Percentiles rank a stretch among this genome's conserved stretches.
Evolutionary conservation across 306 rosid genomes (phyloP).

Genomic region (Rubus parviflorus): DNA sequence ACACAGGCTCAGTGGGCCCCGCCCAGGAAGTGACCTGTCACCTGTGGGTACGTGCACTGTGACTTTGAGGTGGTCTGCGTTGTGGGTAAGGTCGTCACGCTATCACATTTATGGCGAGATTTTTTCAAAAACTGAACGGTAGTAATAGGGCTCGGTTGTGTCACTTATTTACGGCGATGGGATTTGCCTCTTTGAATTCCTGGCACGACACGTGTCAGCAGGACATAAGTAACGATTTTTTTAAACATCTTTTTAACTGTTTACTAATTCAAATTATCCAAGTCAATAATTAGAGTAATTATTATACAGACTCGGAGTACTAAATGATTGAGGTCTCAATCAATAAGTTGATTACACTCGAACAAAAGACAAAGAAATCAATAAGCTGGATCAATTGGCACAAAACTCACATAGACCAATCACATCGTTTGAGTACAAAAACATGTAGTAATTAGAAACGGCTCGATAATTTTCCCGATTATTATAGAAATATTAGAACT

Average conservation of each 20-base stretch:
- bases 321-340: too few relatives aligned
- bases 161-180: not conserved
- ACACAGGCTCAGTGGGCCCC: not conserved
- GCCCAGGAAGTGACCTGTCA: not conserved
- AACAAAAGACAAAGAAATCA: too few relatives aligned
- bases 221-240: not conserved
- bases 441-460: too few relatives aligned
- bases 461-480: too few relatives aligned
- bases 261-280: too few relatives aligned
- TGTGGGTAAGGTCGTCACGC: constrained; percentile 29
- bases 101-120: constrained; percentile 41
- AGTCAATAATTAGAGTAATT: not conserved
- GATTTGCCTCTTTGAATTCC: not conserved
- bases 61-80: not conserved
- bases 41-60: not conserved
- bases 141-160: not conserved
- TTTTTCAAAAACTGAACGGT: not conserved
- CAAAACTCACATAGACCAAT: too few relatives aligned
- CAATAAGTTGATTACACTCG: too few relatives aligned
- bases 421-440: too few relatives aligned
- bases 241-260: too few relatives aligned
- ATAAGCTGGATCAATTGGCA: too few relatives aligned
- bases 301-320: not conserved
- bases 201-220: not conserved
- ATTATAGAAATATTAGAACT: too few relatives aligned